Base-by-base conservation (phyloP, 371 early-diverging fungal genomes). In the Batkoa obscura region DNA sequence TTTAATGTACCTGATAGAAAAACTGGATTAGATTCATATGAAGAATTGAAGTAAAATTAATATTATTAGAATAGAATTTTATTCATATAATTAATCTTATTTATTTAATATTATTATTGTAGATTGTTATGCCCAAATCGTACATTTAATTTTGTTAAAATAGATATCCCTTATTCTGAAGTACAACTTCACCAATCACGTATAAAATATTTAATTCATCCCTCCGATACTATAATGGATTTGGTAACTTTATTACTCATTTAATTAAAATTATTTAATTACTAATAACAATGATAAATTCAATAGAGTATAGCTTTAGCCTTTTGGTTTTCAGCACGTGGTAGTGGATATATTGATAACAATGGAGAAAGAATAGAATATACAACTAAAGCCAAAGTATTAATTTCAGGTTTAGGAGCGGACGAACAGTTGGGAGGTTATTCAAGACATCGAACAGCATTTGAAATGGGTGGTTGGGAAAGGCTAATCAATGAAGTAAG, bases 391-490 rank as follows among this genome's bases (percentile, higher is more conserved):
- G 82, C 92, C 2, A 72, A 78, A 32, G 90, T 94, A 1, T 59
- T 94, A 34, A 67, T 94, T 1, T 81, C 86, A 53, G 96, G 96
- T 0, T 68, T 96, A n/a, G 96, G 96, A 32, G 95, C 96, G 0
- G 96, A 96, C 60, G 96, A 96, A 62, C 88, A 86, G 67, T 64
- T 93, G 6, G 94, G 84, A 4, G 95, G 96, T 13, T 94, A 94
- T 66, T 81, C 86, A 12, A 75, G 92, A 5, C 94, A 94, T 60
- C 75, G 84, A 32, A 79, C 74, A 42, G 76, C 81, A 42, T 94
- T 75, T 62, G 66, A 77, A 13, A 66, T 69, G 39, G 68, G 72
- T 17, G 70, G 79, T 0, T 87, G 83, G 82, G 61, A 62, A 38
- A 75, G 71, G 17, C 66, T 94, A 43, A 70, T 83, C 33, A 41